Evolutionary conservation across 176 grass and related monocot genomes (phyloP).

Genomic region (Olyra latifolia): DNA sequence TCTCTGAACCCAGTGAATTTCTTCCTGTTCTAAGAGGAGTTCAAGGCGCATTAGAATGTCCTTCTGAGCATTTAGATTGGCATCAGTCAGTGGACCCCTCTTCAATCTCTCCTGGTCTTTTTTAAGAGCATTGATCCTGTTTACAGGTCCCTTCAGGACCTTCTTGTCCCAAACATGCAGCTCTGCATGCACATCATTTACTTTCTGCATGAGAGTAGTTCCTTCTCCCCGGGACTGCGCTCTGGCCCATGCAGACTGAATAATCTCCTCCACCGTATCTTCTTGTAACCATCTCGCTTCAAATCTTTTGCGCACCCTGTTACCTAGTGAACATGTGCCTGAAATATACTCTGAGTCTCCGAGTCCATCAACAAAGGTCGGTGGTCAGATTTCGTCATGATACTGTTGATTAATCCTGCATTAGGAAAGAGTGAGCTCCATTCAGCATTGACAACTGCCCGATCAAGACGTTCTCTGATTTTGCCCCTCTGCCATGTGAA

Average conservation of each 20-base stretch:
- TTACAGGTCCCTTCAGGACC: background rate
- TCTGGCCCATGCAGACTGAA: background rate
- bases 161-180: background rate
- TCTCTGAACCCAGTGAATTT: background rate
- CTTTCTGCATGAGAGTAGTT: background rate
- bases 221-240: rapidly evolving
- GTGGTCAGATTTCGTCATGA: background rate
- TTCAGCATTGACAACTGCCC: background rate
- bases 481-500: background rate
- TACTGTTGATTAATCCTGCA: background rate
- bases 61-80: background rate
- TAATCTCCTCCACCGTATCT: background rate
- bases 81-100: background rate
- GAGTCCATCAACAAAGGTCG: too few species aligned
- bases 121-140: rapidly evolving
- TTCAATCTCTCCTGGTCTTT: rapidly evolving
- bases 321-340: too few species aligned
- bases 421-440: background rate
- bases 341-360: too few species aligned
- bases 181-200: background rate
- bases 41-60: too few species aligned
- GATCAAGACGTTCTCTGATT: background rate
- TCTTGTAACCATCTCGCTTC: background rate
- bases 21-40: background rate
- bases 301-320: background rate